Conservation (phyloP, 2,329 filamentous ascomycete species). For the Coniochaeta prunicola region DNA sequence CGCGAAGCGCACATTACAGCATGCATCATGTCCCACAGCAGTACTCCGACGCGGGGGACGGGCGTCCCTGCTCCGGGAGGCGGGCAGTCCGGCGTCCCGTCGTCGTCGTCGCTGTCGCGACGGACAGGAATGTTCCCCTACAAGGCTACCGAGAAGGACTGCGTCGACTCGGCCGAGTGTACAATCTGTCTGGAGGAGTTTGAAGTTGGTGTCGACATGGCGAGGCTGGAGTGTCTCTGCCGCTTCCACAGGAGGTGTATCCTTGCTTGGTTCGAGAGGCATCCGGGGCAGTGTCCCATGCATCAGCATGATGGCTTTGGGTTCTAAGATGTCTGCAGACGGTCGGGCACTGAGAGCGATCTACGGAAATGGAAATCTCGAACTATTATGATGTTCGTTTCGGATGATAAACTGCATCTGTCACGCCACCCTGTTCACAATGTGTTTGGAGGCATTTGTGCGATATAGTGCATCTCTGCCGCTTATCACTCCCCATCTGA, state of each 20-base stretch:
- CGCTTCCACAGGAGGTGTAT: slow-evolving; percentile 57
- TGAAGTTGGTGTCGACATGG: slow-evolving; percentile 54
- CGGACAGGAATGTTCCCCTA: slow-evolving; percentile 58
- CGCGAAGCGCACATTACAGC: slow-evolving; percentile 51
- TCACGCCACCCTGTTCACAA: not conserved
- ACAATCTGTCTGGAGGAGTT: slow-evolving; percentile 64
- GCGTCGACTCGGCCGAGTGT: slow-evolving; percentile 59
- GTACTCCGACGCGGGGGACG: slow-evolving; percentile 7
- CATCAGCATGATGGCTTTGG: slow-evolving; percentile 58
- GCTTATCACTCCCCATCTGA: not conserved
- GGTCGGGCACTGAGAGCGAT: not conserved
- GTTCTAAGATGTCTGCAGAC: slow-evolving; percentile 23
- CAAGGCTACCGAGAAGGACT: slow-evolving; percentile 59
- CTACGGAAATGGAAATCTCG: not conserved
- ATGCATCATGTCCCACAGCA: slow-evolving; percentile 49
- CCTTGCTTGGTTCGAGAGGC: slow-evolving; percentile 52
- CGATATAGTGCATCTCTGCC: not conserved
- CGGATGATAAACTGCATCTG: not conserved
- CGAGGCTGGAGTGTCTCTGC: slow-evolving; percentile 59
- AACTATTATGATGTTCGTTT: not conserved
- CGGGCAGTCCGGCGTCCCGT: slow-evolving; percentile 10
- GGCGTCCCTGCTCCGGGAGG: slow-evolving; percentile 11
- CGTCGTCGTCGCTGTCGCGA: slow-evolving; percentile 27
- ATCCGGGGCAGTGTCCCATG: slow-evolving; percentile 57
- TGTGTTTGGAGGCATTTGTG: not conserved